phyloP scores from a whole-genome alignment of 1,284 basidiomycete species.

The Cystobasidium sp. region DNA sequence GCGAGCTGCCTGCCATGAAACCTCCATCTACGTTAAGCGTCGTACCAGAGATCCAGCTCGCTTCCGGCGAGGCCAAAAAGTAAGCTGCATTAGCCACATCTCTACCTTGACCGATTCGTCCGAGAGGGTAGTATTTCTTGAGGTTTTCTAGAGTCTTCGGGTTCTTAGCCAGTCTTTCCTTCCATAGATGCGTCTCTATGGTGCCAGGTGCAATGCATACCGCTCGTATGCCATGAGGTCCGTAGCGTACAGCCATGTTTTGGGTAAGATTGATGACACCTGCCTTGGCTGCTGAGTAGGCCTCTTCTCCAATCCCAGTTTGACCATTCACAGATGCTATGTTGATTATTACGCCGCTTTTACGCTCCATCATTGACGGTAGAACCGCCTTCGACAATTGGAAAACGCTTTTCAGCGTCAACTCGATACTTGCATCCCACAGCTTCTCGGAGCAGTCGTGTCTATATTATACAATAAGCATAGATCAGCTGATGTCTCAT shows the following conservation, averaged over 20 bases:
- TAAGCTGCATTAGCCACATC: constrained; percentile 42
- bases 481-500: neutral
- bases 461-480: neutral
- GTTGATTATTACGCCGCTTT: constrained; percentile 28
- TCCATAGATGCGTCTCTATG: constrained; percentile 38
- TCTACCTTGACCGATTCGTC: constrained; percentile 31
- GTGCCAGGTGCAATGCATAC: constrained; percentile 41
- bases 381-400: constrained; percentile 34
- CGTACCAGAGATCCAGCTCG: constrained; percentile 38
- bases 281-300: constrained; percentile 42
- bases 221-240: constrained; percentile 41
- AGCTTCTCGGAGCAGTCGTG: constrained; percentile 18
- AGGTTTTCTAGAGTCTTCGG: constrained; percentile 34
- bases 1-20: constrained; percentile 35
- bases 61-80: constrained; percentile 34
- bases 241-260: constrained; percentile 40
- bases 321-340: constrained; percentile 39
- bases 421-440: constrained; percentile 36
- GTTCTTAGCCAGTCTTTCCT: constrained; percentile 34
- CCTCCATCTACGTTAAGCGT: constrained; percentile 40
- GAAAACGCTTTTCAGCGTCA: constrained; percentile 39
- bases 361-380: constrained; percentile 20
- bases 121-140: constrained; percentile 42
- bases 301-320: constrained; percentile 42
- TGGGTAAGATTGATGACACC: constrained; percentile 43